phyloP scores from a whole-genome alignment of 1,139 yeast genomes.

The Pichia sp. region DNA sequence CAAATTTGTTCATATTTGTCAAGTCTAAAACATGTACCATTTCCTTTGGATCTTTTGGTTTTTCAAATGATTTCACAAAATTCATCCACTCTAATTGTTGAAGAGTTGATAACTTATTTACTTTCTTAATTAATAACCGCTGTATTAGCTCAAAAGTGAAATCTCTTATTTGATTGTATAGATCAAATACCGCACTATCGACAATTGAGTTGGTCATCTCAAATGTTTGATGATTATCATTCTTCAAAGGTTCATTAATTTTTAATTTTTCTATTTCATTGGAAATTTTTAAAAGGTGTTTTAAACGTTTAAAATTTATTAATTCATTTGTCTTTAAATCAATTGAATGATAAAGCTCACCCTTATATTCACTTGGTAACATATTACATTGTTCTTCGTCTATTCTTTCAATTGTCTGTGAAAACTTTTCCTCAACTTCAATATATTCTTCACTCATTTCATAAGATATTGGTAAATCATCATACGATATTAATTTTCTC shows the following conservation, averaged over 20 bases:
- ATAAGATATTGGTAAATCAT: constrained; percentile 45
- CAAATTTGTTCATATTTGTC: neutral
- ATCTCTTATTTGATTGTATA: neutral
- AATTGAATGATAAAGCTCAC: neutral
- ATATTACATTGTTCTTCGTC: constrained; percentile 3
- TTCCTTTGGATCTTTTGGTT: constrained; percentile 1
- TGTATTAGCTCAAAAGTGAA: constrained; percentile 4
- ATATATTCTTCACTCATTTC: constrained; percentile 48
- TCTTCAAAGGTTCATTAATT: neutral
- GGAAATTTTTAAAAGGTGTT: neutral
- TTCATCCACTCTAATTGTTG: constrained; percentile 6
- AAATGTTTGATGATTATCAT: neutral
- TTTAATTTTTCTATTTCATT: neutral
- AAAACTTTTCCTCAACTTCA: constrained; percentile 38
- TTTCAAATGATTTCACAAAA: neutral
- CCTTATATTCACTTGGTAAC: constrained; percentile 3
- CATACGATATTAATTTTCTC: constrained; percentile 29
- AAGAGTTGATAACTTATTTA: constrained; percentile 2
- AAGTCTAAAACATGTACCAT: constrained; percentile 5
- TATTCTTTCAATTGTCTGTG: constrained; percentile 11
- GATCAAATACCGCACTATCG: constrained; percentile 2
- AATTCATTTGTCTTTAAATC: neutral
- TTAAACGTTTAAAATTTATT: neutral
- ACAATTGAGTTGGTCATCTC: neutral
- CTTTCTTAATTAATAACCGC: constrained; percentile 3